Evolutionary conservation across 805 yeast species (phyloP).

Genomic region (Candida pini): DNA sequence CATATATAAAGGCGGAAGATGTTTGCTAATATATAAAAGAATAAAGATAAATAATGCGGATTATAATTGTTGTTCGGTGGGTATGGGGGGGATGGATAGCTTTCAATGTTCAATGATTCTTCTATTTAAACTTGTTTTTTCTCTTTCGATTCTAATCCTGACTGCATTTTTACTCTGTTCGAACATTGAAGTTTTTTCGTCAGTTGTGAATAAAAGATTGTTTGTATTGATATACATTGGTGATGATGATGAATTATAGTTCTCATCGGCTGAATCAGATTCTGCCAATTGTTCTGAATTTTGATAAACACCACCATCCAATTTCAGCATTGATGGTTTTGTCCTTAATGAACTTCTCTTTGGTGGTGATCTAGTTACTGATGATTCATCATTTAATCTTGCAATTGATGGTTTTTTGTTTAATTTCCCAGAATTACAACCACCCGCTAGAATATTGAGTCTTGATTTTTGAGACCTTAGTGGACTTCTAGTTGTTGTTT

Average conservation of each 20-base stretch:
- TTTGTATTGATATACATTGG: conserved; percentile 6
- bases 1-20: not conserved
- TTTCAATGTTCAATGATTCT: not conserved
- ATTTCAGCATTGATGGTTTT: conserved; percentile 21
- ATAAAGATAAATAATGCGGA: not conserved
- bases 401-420: not conserved
- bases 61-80: not conserved
- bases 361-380: not conserved
- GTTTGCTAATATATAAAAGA: not conserved
- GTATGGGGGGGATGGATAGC: not conserved
- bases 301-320: conserved; percentile 11
- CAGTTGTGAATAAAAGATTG: conserved; percentile 21
- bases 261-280: conserved; percentile 3
- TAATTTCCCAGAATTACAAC: not conserved
- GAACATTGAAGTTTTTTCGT: conserved; percentile 21
- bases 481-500: conserved; percentile 5
- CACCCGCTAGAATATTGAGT: conserved; percentile 1
- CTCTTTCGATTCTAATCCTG: conserved; percentile 30
- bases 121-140: conserved; percentile 12
- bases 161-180: conserved; percentile 32
- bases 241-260: conserved; percentile 9
- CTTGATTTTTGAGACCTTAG: conserved; percentile 14
- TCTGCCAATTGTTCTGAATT: conserved; percentile 7
- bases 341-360: conserved; percentile 10
- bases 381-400: conserved; percentile 2